phyloP scores from a whole-genome alignment of 805 yeast genomes.

The Saccharomyces cerevisiae region DNA sequence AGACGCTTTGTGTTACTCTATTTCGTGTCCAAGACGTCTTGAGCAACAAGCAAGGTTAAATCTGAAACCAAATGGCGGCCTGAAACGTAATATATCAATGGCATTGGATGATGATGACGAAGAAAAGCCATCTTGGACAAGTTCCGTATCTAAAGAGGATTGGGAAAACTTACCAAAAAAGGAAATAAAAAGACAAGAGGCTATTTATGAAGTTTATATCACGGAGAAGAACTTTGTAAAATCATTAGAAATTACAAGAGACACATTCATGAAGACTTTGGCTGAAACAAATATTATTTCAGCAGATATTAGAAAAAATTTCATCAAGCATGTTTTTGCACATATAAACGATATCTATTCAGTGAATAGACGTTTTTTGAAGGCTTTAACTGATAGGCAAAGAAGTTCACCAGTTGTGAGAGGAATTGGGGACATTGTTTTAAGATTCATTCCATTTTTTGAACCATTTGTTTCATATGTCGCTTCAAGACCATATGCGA shows the following conservation, averaged over 20 bases:
- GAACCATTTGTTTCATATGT: constrained; percentile 92
- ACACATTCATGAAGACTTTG: constrained; percentile 87
- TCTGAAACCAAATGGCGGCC: constrained; percentile 79
- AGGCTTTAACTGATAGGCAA: constrained; percentile 81
- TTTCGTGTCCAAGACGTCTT: constrained; percentile 90
- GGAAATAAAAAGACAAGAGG: constrained; percentile 90
- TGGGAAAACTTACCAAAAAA: constrained; percentile 71
- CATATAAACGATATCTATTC: constrained; percentile 81
- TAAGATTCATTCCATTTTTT: constrained; percentile 76
- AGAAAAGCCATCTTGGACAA: constrained; percentile 85
- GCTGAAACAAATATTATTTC: constrained; percentile 83
- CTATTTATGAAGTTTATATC: constrained; percentile 85
- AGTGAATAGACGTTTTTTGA: constrained; percentile 78
- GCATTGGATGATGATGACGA: constrained; percentile 35
- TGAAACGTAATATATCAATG: constrained; percentile 50
- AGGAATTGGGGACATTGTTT: constrained; percentile 77
- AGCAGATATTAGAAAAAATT: constrained; percentile 79
- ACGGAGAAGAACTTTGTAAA: constrained; percentile 94
- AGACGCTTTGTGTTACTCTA: constrained; percentile 81
- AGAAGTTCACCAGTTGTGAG: constrained; percentile 76
- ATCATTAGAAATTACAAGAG: constrained; percentile 86
- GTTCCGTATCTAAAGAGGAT: constrained; percentile 73
- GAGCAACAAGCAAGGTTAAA: constrained; percentile 93
- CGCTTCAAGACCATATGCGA: constrained; percentile 91
- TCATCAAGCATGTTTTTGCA: constrained; percentile 84